Evolutionary conservation across 1,284 basidiomycete species (phyloP).

Genomic region (Apiotrichum veenhuisii): DNA sequence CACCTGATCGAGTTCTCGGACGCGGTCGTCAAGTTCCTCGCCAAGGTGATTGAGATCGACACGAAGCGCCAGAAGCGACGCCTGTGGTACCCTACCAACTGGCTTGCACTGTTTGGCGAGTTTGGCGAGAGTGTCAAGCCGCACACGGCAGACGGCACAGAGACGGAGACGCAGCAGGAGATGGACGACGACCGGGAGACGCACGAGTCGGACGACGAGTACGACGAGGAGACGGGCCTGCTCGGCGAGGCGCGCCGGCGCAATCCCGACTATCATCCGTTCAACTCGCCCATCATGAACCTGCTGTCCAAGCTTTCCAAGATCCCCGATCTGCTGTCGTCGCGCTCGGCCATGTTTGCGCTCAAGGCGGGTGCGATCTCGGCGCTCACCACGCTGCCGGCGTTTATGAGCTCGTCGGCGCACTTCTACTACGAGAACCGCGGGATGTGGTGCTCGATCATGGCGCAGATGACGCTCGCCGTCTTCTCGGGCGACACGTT

Average conservation of each 20-base stretch:
- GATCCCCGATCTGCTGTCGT: constrained; percentile 34
- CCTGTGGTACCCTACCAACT: constrained; percentile 65
- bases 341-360: constrained; percentile 59
- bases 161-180: constrained; percentile 2
- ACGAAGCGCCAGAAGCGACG: constrained; percentile 53
- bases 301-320: constrained; percentile 32
- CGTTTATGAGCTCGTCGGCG: constrained; percentile 36
- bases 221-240: constrained; percentile 22
- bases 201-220: constrained; percentile 23
- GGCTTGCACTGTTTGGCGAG: constrained; percentile 33
- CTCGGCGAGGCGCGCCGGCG: constrained; percentile 40
- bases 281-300: constrained; percentile 30
- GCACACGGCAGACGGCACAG: constrained; percentile 1
- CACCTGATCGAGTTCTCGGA: constrained; percentile 59
- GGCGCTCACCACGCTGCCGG: constrained; percentile 49
- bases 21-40: constrained; percentile 54
- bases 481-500: constrained; percentile 62
- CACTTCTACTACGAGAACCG: constrained; percentile 46
- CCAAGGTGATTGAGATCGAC: constrained; percentile 60
- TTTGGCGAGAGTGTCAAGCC: constrained; percentile 10
- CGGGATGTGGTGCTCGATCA: constrained; percentile 43
- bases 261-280: constrained; percentile 49
- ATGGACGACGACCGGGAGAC: constrained; percentile 2
- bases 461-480: constrained; percentile 24
- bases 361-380: constrained; percentile 73